Conservation (phyloP, 1,139 yeast species). For the Pichia sp. region DNA sequence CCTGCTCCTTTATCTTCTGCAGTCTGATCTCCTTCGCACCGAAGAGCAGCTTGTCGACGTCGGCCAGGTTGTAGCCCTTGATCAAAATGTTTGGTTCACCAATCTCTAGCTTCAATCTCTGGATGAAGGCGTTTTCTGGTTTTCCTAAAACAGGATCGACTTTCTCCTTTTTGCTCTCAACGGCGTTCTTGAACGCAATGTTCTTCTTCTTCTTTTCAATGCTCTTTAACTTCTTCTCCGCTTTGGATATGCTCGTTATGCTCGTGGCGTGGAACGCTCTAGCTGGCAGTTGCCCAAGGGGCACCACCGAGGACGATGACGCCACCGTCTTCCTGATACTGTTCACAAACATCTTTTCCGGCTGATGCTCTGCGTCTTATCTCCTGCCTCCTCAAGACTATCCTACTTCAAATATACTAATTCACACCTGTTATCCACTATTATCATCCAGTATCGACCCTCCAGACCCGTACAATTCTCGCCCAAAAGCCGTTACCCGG, state of each 20-base stretch:
- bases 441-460: too few relatives aligned
- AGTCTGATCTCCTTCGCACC: constrained; percentile 58
- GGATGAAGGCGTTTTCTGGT: constrained; percentile 60
- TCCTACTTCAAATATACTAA: too few relatives aligned
- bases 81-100: constrained; percentile 58
- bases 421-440: too few relatives aligned
- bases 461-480: not conserved
- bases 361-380: not conserved
- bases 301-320: not conserved
- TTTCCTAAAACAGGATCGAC: constrained; percentile 83
- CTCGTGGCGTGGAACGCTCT: constrained; percentile 10
- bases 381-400: too few relatives aligned
- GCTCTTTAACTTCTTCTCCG: constrained; percentile 17
- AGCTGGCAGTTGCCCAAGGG: not conserved
- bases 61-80: constrained; percentile 53
- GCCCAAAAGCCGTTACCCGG: not conserved
- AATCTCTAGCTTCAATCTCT: constrained; percentile 61
- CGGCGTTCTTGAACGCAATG: constrained; percentile 25
- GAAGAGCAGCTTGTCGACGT: constrained; percentile 69
- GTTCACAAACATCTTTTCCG: not conserved
- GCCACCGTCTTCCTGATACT: not conserved
- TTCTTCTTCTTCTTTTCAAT: constrained; percentile 30
- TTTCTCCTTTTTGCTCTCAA: constrained; percentile 22
- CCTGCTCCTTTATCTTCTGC: constrained; percentile 17
- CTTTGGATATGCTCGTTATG: constrained; percentile 12